Evolutionary conservation across 2,329 filamentous ascomycete genomes (phyloP), one percentile per base, ranked within the genome.

Genomic region (Neopestalotiopsis sp.): DNA sequence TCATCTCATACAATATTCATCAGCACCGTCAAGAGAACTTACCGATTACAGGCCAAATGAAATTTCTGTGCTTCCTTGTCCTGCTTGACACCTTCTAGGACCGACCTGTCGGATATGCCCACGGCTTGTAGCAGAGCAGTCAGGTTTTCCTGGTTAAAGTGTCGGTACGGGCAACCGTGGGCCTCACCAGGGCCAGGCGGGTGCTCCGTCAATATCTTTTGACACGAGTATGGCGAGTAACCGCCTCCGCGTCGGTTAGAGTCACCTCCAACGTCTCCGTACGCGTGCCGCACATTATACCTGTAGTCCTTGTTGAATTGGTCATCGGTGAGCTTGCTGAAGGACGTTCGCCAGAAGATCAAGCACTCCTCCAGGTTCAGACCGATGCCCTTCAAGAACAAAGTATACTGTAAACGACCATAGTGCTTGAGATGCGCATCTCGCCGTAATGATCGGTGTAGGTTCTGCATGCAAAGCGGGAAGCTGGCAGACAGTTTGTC

Each of bases 251-350:
- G 89, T 40, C 95, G 89, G 78, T 97, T 98, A 24, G 90, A 87
- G 80, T 98, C 95, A 69, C 95, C 95, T 67, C 96, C 96, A 0
- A 98, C 96, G 75, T 98, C 95, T 73, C 96, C 96, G 79, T 98
- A 99, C 0, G 86, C 81, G 85, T 99, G 95, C n/a, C 95, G 92
- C 69, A 98, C 89, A 79, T 99, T 98, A 86, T 99, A 99, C 59
- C 93, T 89, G 83, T 99, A 98, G 78, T 98, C 94, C 78, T 98
- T 98, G 82, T 97, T 97, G 87, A 98, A 99, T 45, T 91, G 91
- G 76, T 98, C 95, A 76, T 98, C 96, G 0, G 93, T 95, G 72
- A 97, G 90, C 73, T 94, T 92, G 78, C 90, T 90, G 87, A 99
- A 98, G 34, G 88, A 86, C 71, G 90, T 88, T 12, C 96, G 91